A percentile compares a stretch with the other conserved stretches of the same genome.
Conservation (phyloP, 1,139 yeast genomes). For the Blastobotrys apis region DNA sequence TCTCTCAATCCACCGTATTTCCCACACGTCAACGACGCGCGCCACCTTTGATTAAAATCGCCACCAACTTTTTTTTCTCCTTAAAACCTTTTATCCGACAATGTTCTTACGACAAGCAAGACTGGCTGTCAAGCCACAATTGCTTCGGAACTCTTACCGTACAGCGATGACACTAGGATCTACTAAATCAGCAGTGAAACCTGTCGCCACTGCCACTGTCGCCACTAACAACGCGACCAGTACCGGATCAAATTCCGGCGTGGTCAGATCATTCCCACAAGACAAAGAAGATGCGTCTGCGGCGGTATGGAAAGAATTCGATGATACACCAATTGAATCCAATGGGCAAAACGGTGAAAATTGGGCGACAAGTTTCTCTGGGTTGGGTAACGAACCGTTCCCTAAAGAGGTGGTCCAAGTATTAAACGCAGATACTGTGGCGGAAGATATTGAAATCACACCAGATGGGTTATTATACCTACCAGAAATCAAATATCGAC, state of each 20-base stretch:
- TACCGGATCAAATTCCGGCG: neutral
- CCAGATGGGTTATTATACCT: conserved; percentile 90
- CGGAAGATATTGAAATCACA: conserved; percentile 81
- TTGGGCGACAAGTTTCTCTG: conserved; percentile 40
- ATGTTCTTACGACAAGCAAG: no score
- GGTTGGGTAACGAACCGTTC: conserved; percentile 77
- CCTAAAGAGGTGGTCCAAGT: conserved; percentile 54
- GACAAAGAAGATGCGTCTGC: conserved; percentile 6
- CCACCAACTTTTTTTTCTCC: no score
- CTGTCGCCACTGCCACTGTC: neutral
- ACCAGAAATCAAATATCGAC: conserved; percentile 91
- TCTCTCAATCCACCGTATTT: no score
- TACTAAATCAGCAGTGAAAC: conserved; percentile 5
- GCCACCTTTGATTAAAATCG: no score
- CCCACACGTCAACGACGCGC: no score
- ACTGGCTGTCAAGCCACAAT: no score
- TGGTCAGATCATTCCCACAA: neutral
- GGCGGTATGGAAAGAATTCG: conserved; percentile 15
- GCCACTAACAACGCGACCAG: no score
- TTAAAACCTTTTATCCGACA: no score
- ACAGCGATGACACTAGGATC: neutral
- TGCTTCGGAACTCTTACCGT: neutral
- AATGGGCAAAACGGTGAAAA: conserved; percentile 19
- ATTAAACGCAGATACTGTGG: conserved; percentile 55
- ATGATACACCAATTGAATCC: conserved; percentile 15